Conservation (phyloP, 352 stramenopile genomes). For the Phytophthora quininea region DNA sequence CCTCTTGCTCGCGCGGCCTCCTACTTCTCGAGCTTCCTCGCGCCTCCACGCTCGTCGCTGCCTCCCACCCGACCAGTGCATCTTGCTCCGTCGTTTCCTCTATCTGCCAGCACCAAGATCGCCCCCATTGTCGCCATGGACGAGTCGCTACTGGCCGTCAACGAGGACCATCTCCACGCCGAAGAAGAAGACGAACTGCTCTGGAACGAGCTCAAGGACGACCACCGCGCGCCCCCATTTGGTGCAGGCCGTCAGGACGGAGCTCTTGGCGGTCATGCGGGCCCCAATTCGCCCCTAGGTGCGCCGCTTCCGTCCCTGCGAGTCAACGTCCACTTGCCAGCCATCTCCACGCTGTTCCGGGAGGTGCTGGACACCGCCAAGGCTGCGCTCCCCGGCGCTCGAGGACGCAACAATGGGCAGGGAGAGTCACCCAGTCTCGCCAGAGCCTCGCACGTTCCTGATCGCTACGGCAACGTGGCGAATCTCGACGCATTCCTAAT, state of each 20-base stretch:
- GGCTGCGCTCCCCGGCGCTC: conserved; percentile 34
- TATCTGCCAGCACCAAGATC: not conserved
- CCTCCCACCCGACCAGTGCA: not conserved
- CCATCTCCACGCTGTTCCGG: conserved; percentile 80
- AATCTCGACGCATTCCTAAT: conserved; percentile 93
- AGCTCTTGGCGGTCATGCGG: conserved; percentile 32
- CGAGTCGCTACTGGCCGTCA: conserved; percentile 63
- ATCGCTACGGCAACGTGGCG: conserved; percentile 70
- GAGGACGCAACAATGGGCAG: conserved; percentile 15
- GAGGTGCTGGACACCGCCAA: conserved; percentile 65
- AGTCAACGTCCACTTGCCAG: conserved; percentile 72
- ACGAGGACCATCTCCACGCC: conserved; percentile 35
- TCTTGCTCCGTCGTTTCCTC: conserved; percentile 15
- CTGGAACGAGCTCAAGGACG: conserved; percentile 81
- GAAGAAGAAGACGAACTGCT: conserved; percentile 78
- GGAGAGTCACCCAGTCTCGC: not conserved
- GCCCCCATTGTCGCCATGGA: conserved; percentile 43
- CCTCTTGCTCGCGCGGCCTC: not conserved
- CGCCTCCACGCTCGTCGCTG: not conserved
- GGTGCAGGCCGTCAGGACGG: conserved; percentile 23
- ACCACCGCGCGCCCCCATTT: conserved; percentile 42
- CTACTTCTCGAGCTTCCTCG: not conserved
- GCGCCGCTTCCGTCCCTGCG: conserved; percentile 64
- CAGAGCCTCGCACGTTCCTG: conserved; percentile 56
- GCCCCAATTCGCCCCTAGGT: not conserved